A percentile compares a stretch with the other conserved stretches of the same genome.
Evolutionary conservation across 2,329 filamentous ascomycete genomes (phyloP).

Genomic region (Neocucurbitaria cava): DNA sequence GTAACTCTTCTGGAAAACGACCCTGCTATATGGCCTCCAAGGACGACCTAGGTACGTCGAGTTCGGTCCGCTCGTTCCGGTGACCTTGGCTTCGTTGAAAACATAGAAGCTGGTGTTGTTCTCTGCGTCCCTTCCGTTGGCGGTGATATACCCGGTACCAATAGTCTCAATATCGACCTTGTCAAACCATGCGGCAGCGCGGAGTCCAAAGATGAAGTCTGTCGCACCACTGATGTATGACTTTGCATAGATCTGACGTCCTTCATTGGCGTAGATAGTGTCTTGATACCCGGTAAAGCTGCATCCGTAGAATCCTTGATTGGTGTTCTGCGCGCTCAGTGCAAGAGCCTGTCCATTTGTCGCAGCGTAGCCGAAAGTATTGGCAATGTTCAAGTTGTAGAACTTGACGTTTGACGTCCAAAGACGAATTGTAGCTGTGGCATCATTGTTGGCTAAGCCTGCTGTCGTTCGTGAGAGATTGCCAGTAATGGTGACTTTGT

Average conservation of each 20-base stretch:
- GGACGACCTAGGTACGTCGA: constrained; percentile 58
- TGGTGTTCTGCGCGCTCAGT: constrained; percentile 55
- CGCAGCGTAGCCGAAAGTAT: constrained; percentile 38
- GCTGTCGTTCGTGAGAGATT: constrained; percentile 45
- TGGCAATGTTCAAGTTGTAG: constrained; percentile 66
- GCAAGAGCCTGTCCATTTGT: constrained; percentile 54
- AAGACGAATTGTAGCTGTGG: constrained; percentile 55
- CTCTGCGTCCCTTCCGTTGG: constrained; percentile 25
- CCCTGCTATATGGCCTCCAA: constrained; percentile 57
- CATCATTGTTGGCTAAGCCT: constrained; percentile 54
- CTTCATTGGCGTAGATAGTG: constrained; percentile 51
- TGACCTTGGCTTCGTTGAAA: constrained; percentile 58
- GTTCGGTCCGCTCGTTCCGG: constrained; percentile 42
- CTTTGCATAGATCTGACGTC: constrained; percentile 61
- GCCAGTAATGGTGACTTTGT: constrained; percentile 61
- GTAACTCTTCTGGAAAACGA: constrained; percentile 57
- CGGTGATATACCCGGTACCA: constrained; percentile 26
- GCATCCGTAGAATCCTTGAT: constrained; percentile 63
- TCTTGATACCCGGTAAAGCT: constrained; percentile 63
- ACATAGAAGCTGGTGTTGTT: constrained; percentile 55
- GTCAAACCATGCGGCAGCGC: constrained; percentile 57
- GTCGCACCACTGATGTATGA: constrained; percentile 64
- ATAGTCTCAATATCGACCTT: constrained; percentile 35
- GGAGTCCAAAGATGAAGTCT: constrained; percentile 63
- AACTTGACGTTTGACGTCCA: constrained; percentile 59